These are phyloP conservation scores for Blastomyces parvus DNA, from an alignment of 2,329 filamentous ascomycete genomes.

Conservation along the genomic window DNA sequence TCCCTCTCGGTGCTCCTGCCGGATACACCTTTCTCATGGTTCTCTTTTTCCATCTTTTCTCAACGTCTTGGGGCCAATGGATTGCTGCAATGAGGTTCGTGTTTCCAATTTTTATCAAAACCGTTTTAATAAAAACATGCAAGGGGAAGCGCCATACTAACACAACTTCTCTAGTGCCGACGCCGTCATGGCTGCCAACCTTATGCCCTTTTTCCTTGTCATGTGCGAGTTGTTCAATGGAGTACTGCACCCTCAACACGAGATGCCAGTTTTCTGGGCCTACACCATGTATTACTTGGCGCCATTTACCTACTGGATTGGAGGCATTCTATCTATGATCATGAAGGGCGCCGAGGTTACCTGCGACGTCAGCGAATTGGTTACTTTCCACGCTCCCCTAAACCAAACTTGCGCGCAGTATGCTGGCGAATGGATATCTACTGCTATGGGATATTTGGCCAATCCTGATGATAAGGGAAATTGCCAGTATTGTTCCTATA, in stretches of 20 bases:
- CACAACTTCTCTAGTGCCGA: constrained; percentile 20
- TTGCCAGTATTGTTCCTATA: constrained; percentile 75
- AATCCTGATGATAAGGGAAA: constrained; percentile 49
- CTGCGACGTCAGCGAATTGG: constrained; percentile 56
- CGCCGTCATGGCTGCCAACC: constrained; percentile 65
- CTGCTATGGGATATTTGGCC: constrained; percentile 60
- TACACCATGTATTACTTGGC: constrained; percentile 76
- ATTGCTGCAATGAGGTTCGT: constrained; percentile 61
- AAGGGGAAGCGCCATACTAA: background rate
- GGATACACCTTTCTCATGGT: constrained; percentile 67
- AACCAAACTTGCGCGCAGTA: constrained; percentile 64
- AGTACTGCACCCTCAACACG: constrained; percentile 66
- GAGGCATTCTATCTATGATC: constrained; percentile 68
- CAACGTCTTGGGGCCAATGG: constrained; percentile 65
- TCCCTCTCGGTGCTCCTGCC: constrained; percentile 53
- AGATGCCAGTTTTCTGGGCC: constrained; percentile 71
- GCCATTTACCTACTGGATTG: constrained; percentile 73
- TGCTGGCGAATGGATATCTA: constrained; percentile 58
- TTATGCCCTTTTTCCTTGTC: constrained; percentile 76
- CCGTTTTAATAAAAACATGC: background rate
- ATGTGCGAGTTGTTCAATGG: constrained; percentile 79
- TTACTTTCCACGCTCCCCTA: constrained; percentile 55
- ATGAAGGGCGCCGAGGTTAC: constrained; percentile 55
- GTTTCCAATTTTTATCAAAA: constrained; percentile 15
- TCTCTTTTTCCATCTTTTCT: constrained; percentile 62